Base-by-base conservation (phyloP, 257 asterid species). In the Jasminum sambac region DNA sequence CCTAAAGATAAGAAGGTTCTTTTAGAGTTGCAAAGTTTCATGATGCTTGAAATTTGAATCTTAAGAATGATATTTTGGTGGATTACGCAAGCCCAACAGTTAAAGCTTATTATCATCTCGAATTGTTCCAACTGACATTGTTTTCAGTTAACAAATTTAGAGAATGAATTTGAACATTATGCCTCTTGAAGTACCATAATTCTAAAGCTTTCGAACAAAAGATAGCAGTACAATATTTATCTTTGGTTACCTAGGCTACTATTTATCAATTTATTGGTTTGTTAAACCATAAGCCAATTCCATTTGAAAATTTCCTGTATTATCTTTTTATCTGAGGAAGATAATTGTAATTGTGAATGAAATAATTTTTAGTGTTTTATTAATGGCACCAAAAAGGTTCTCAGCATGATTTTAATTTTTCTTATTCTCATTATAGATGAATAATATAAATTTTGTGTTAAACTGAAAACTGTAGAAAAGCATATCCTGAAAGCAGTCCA, bases 1-100 rank as follows among this genome's bases (percentile, higher is more conserved):
- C 96, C 98, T 10, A 79, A 24, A 74, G 92, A 90, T 42, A 93
- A 89, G 84, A 93, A 93, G 98, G 98, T 89, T 68, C 23, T 21
- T 55, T 17, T 21, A 7, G 11, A 19, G 12, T 23, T 55, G 23
- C 36, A 55, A 19, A 14, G 62, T 55, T 19, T 23, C 62, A 55
- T 21, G 25, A 55, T 55, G 30, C 16, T 55, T 55, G 3, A 23
- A 11, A 2, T 55, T 55, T 21, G 62, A 55, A 55, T 55, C 36
- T 2, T 55, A 23, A 55, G 36, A 55, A 55, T 11, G 62, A 23
- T 55, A 55, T 10, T 52, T 55, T 6, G 36, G 11, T 55, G 62
- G 62, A 23, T 55, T 6, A 55, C 36, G 2, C 34, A 19, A 55
- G 13, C 36, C 21, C 36, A 55, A 11, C 21, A 30, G 23, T 30